Conservation (phyloP, 768 basidiomycete genomes). For the Phylloporus rhodoxanthus region DNA sequence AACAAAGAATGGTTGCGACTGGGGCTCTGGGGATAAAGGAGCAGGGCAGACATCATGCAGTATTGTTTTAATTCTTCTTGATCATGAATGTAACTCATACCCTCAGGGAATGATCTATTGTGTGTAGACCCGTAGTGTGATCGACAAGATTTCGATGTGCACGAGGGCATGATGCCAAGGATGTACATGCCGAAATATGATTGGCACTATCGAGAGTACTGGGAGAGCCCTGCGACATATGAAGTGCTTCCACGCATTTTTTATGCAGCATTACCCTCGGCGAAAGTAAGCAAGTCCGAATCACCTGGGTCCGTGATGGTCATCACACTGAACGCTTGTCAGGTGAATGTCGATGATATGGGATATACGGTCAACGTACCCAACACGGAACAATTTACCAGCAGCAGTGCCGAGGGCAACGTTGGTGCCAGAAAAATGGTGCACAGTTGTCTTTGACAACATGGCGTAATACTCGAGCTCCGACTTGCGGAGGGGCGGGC, state of each 20-base stretch:
- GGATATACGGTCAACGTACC: conserved; percentile 42
- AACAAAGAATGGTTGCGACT: conserved; percentile 11
- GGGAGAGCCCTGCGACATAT: background rate
- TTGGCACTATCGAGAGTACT: background rate
- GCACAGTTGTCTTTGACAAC: conserved; percentile 98
- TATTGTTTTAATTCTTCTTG: background rate
- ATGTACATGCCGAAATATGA: background rate
- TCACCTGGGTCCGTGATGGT: conserved; percentile 94
- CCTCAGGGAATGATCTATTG: background rate
- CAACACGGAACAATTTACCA: conserved; percentile 98
- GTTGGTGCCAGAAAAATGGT: conserved; percentile 97
- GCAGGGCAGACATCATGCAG: background rate
- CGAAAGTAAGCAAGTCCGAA: conserved; percentile 87
- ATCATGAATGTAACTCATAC: background rate
- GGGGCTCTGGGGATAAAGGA: conserved; percentile 13
- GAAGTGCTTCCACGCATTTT: conserved; percentile 4
- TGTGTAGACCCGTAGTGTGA: background rate
- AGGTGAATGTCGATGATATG: background rate
- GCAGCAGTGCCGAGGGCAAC: conserved; percentile 98
- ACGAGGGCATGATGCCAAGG: background rate
- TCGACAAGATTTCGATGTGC: background rate
- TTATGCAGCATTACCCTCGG: conserved; percentile 67
- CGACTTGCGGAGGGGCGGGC: conserved; percentile 97
- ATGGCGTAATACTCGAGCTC: conserved; percentile 99
- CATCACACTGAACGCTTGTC: conserved; percentile 69